Conservation (phyloP, 345 rosid genomes). For the Pistacia integerrima region DNA sequence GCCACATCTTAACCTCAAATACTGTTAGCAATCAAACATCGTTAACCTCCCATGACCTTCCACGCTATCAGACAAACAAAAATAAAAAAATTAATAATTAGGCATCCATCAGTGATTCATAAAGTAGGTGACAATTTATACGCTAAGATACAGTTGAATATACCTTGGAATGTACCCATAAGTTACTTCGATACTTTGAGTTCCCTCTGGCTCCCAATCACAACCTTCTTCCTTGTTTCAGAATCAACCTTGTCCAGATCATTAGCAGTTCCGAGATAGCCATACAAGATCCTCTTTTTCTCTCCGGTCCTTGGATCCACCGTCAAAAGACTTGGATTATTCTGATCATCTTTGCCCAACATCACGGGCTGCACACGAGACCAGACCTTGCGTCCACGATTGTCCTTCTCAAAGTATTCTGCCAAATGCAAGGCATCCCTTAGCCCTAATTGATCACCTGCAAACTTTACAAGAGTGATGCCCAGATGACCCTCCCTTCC, state of each 20-base stretch:
- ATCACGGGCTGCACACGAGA: constrained; percentile 48
- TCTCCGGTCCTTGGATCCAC: constrained; percentile 71
- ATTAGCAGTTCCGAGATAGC: constrained; percentile 70
- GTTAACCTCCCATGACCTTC: constrained; percentile 13
- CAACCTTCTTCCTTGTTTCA: constrained; percentile 76
- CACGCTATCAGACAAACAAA: constrained; percentile 3
- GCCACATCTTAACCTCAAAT: not conserved
- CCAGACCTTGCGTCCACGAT: constrained; percentile 83
- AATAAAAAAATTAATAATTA: not conserved
- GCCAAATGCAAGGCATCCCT: constrained; percentile 75
- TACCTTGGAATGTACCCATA: constrained; percentile 35
- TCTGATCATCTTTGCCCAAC: constrained; percentile 79
- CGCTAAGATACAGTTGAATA: constrained; percentile 5
- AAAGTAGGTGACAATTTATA: constrained; percentile 4
- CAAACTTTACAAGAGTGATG: constrained; percentile 68
- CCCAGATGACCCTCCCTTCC: constrained; percentile 97
- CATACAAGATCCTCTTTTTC: constrained; percentile 75
- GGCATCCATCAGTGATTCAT: constrained; percentile 6
- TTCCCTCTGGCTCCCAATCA: constrained; percentile 74
- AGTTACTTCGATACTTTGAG: constrained; percentile 42
- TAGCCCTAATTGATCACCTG: constrained; percentile 68
- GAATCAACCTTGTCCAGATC: constrained; percentile 81
- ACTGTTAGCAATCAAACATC: constrained; percentile 10
- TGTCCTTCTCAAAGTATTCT: constrained; percentile 78
- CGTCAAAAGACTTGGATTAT: constrained; percentile 67